Evolutionary conservation across 495 filamentous ascomycete species (phyloP).

Genomic region (Tuber brumale): DNA sequence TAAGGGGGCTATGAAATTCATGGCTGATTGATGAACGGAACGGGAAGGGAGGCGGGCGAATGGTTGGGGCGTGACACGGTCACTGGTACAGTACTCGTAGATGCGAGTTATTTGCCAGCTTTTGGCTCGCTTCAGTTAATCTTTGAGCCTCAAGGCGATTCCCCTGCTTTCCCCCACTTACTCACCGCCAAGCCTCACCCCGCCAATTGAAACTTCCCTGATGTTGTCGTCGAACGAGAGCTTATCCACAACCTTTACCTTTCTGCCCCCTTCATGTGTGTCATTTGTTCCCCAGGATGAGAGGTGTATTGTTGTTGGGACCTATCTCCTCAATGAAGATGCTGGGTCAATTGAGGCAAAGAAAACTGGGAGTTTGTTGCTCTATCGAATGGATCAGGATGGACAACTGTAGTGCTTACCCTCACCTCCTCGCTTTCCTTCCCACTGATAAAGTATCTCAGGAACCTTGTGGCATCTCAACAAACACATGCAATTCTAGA

Average conservation of each 20-base stretch:
- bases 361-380: slow-evolving; percentile 65
- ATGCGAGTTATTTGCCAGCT: slow-evolving; percentile 11
- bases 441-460: slow-evolving; percentile 31
- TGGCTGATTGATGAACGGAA: neutral
- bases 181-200: slow-evolving; percentile 15
- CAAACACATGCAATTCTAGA: slow-evolving; percentile 69
- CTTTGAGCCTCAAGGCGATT: slow-evolving; percentile 16
- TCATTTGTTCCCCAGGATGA: slow-evolving; percentile 65
- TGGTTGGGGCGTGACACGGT: neutral
- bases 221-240: slow-evolving; percentile 5
- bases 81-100: neutral
- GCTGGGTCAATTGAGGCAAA: slow-evolving; percentile 39
- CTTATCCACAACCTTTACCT: slow-evolving; percentile 27
- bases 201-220: slow-evolving; percentile 1
- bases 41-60: neutral
- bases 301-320: slow-evolving; percentile 72
- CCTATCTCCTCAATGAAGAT: slow-evolving; percentile 59
- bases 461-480: slow-evolving; percentile 45
- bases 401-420: neutral
- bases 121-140: neutral
- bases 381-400: slow-evolving; percentile 48
- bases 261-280: slow-evolving; percentile 73
- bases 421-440: neutral
- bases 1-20: neutral
- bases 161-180: neutral